Conservation (phyloP, 192 early-diverging fungal genomes). For the Allomyces macrogynus region DNA sequence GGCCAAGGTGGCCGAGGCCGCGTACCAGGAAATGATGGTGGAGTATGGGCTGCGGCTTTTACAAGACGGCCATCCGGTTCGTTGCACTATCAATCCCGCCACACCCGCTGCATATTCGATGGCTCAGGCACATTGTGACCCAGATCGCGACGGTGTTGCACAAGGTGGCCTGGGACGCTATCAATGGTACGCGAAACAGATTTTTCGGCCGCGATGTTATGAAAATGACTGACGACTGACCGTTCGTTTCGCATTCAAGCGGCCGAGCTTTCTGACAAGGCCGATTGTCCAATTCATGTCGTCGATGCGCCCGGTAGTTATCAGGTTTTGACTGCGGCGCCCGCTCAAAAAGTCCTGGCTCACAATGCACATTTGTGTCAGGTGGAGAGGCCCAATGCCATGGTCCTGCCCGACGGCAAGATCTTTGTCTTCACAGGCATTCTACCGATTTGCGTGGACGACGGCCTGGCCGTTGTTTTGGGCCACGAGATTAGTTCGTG, state of each 20-base stretch:
- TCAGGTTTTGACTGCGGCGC: too few relatives aligned
- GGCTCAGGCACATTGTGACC: neutral
- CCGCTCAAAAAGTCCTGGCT: too few relatives aligned
- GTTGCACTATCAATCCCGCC: slow-evolving; percentile 25
- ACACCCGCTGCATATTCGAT: too few relatives aligned
- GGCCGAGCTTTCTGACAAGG: slow-evolving; percentile 41
- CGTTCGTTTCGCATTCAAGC: slow-evolving; percentile 50
- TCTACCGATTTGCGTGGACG: slow-evolving; percentile 52
- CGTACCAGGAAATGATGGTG: slow-evolving; percentile 45
- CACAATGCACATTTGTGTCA: too few relatives aligned
- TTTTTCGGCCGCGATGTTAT: too few relatives aligned
- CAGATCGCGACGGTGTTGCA: slow-evolving; percentile 16
- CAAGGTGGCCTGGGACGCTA: slow-evolving; percentile 15
- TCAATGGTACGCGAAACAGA: slow-evolving; percentile 26
- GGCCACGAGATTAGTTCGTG: slow-evolving; percentile 57
- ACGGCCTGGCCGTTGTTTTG: slow-evolving; percentile 79
- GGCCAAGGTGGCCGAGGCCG: slow-evolving; percentile 38
- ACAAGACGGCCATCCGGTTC: slow-evolving; percentile 33
- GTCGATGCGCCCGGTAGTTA: slow-evolving; percentile 30
- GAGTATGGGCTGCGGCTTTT: slow-evolving; percentile 43
- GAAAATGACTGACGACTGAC: slow-evolving; percentile 27
- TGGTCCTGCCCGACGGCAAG: slow-evolving; percentile 85
- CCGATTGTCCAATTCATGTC: slow-evolving; percentile 80
- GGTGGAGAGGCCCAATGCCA: slow-evolving; percentile 56
- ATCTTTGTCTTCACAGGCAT: slow-evolving; percentile 96